A percentile compares a stretch with the other conserved stretches of the same genome.
Evolutionary conservation across 176 grass and related monocot genomes (phyloP).

Genomic region (Hyparrhenia diplandra): DNA sequence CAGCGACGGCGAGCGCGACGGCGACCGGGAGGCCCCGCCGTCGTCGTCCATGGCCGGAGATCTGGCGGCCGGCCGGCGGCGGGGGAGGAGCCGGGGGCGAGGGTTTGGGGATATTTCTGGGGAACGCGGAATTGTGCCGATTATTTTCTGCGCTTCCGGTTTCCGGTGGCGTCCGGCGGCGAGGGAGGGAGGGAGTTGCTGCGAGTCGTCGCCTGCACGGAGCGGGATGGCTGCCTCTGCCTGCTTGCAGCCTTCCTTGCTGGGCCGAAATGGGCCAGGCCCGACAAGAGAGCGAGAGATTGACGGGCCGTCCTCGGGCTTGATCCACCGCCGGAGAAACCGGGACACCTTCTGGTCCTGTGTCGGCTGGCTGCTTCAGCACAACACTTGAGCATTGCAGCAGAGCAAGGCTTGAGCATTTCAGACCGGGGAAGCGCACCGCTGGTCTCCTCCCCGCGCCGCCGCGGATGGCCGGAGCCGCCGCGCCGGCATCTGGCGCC

Average conservation of each 20-base stretch:
- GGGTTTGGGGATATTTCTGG: slow-evolving; percentile 45
- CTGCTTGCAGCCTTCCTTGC: background rate
- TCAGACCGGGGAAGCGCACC: too few relatives aligned
- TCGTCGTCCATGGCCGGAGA: slow-evolving; percentile 41
- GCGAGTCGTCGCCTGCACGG: slow-evolving; percentile 15
- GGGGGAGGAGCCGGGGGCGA: background rate
- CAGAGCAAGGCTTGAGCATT: too few relatives aligned
- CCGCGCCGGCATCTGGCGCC: background rate
- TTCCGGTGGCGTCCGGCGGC: too few relatives aligned
- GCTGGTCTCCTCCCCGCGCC: background rate
- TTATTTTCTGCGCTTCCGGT: background rate
- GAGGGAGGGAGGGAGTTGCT: too few relatives aligned
- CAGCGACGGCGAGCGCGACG: slow-evolving; percentile 33
- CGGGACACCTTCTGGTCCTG: background rate
- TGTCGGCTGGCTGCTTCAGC: background rate
- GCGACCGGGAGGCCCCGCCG: slow-evolving; percentile 37
- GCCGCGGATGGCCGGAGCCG: slow-evolving; percentile 36
- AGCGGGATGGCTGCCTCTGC: background rate
- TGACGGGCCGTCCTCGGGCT: background rate
- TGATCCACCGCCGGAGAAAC: background rate
- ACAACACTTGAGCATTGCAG: too few relatives aligned
- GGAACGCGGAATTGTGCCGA: slow-evolving; percentile 11
- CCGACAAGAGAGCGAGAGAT: background rate
- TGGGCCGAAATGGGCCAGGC: background rate
- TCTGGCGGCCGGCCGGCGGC: slow-evolving; percentile 37